Conservation (phyloP, 306 rosid genomes). For the Fragaria iinumae region DNA sequence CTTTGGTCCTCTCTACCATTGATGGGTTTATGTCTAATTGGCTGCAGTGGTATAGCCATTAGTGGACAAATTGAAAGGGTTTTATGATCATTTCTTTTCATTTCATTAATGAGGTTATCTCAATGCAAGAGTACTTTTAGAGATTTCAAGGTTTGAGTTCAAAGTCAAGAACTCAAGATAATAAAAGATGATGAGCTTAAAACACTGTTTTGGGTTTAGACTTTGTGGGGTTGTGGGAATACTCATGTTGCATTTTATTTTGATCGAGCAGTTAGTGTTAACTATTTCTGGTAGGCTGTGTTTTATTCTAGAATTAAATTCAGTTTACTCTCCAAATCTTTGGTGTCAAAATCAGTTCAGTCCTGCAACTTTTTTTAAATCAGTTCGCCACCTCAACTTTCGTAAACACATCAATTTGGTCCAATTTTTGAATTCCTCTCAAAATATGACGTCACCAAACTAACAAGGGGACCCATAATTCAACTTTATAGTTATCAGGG, state of each 20-base stretch:
- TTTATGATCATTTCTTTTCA: background rate
- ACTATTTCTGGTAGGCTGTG: background rate
- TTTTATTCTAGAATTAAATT: background rate
- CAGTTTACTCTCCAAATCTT: too few species aligned
- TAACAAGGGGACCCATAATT: too few species aligned
- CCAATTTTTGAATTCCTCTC: too few species aligned
- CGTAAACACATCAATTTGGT: too few species aligned
- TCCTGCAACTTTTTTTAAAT: too few species aligned
- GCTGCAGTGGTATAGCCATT: background rate
- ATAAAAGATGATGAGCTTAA: background rate
- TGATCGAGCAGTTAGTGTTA: background rate
- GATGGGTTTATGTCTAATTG: background rate
- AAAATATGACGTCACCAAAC: too few species aligned
- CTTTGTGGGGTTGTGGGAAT: background rate
- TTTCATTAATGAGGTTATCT: background rate
- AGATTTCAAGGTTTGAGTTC: background rate
- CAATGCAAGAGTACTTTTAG: background rate
- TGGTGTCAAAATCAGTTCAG: too few species aligned
- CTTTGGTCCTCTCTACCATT: background rate
- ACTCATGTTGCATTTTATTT: background rate
- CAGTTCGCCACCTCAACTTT: too few species aligned
- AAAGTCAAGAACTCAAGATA: background rate
- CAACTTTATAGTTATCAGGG: too few species aligned
- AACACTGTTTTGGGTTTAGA: background rate
- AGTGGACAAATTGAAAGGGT: background rate